Evolutionary conservation across 176 grass and related monocot genomes (phyloP), one percentile per base, ranked within the genome.

Genomic region (Chloris gayana): DNA sequence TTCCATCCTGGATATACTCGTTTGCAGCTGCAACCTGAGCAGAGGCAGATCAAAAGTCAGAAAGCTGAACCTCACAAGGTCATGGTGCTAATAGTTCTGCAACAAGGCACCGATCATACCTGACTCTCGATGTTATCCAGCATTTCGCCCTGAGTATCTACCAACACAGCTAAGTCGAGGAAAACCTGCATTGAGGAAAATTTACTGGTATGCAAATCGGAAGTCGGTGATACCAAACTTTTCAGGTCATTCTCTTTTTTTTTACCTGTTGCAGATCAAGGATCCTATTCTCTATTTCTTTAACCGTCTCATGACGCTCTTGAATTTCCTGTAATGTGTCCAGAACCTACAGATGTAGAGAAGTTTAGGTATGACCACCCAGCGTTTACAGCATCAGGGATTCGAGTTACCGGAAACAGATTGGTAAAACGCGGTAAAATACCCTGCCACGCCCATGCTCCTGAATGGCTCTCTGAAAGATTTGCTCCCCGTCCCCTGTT

Each of bases 401-500:
- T 73, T 10, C 59, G 12, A 32, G 24, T 45, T 38, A 41, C 41
- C 19, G 4, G 14, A 39, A 41, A 76, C 72, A 13, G 79, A 54
- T 64, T 13, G 17, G 34, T 79, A 94, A 24, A 37, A 37, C 5
- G 35, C 35, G 35, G 35, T 37, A 37, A 37, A 33, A 22, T 79
- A 94, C 95, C 95, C 89, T 82, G 67, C 92, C 92, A 67, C 92
- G 89, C 19, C 94, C 94, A 90, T 94, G 91, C 86, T 93, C 95
- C 73, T 91, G 95, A 86, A 98, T 94, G 34, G 92, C 95, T 70
- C 81, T 90, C 71, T 94, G 81, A 75, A 98, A 98, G 65, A 93
- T 86, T 58, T 94, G 92, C 82, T 98, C 92, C 19, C 88, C 88
- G 32, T 98, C 77, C 6, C 92, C 95, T 25, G 95, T 91, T 91